A percentile compares a stretch with the other conserved stretches of the same genome.
These are phyloP conservation scores for Didymella exigua DNA, from an alignment of 2,329 filamentous ascomycete genomes.

Conservation along the genomic window DNA sequence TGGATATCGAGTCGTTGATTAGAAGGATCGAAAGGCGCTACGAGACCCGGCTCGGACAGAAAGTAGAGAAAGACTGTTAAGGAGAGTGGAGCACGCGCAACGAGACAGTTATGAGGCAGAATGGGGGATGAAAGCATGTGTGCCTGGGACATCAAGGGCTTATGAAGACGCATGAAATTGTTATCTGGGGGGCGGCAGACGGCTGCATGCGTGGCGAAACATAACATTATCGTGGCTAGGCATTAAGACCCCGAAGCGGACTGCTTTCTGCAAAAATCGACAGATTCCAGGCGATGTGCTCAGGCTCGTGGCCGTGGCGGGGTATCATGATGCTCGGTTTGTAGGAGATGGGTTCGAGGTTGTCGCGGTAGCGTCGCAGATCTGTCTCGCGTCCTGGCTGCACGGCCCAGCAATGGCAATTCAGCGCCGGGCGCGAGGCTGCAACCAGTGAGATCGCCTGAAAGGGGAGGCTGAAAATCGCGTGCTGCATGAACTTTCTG, in stretches of 20 bases:
- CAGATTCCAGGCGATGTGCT: constrained; percentile 36
- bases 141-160: constrained; percentile 41
- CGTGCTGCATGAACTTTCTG: constrained; percentile 37
- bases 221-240: constrained; percentile 43
- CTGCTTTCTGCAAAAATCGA: constrained; percentile 34
- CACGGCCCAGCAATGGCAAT: constrained; percentile 30
- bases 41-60: constrained; percentile 51
- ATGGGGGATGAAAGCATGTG: constrained; percentile 32
- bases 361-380: constrained; percentile 46
- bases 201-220: constrained; percentile 46
- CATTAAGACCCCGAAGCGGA: constrained; percentile 35
- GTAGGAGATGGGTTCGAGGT: constrained; percentile 42
- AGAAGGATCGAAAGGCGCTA: constrained; percentile 44
- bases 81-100: constrained; percentile 44
- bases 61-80: constrained; percentile 38
- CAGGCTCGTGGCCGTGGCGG: constrained; percentile 24
- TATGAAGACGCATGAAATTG: constrained; percentile 51
- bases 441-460: constrained; percentile 31
- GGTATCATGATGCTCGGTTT: constrained; percentile 37
- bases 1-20: constrained; percentile 21
- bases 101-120: constrained; percentile 42
- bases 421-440: constrained; percentile 20
- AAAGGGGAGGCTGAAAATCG: constrained; percentile 29
- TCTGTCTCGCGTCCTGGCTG: constrained; percentile 43
- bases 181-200: constrained; percentile 28